Percentiles rank a stretch among this genome's conserved stretches.
Conservation (phyloP, 78 protist species). For the Dictyostelium intermedium region DNA sequence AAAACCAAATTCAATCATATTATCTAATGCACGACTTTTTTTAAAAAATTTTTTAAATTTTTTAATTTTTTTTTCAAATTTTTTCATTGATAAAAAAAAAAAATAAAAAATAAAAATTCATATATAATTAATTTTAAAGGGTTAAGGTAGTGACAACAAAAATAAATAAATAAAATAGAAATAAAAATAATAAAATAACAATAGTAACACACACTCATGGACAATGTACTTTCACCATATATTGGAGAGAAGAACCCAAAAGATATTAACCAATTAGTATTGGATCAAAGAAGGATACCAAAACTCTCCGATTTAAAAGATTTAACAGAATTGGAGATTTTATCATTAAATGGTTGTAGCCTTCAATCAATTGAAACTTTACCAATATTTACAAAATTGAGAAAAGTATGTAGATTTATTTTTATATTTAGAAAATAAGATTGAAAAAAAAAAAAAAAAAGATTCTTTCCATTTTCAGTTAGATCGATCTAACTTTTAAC, state of each 20-base stretch:
- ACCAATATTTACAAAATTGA: conserved; percentile 36
- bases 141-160: no score
- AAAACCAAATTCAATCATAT: not conserved
- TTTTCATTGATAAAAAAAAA: not conserved
- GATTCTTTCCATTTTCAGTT: not conserved
- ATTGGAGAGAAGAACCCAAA: conserved; percentile 52
- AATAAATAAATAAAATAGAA: no score
- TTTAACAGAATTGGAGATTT: conserved; percentile 57
- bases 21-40: not conserved
- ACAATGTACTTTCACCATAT: not conserved
- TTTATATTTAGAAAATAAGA: not conserved
- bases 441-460: not conserved
- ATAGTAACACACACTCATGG: not conserved
- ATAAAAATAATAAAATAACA: no score
- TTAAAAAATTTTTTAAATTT: not conserved
- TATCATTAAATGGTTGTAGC: conserved; percentile 63
- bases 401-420: conserved; percentile 24
- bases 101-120: not conserved
- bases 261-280: conserved; percentile 17
- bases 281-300: conserved; percentile 52
- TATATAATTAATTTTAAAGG: no score
- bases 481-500: not conserved
- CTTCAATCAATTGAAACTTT: conserved; percentile 57
- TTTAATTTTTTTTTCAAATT: not conserved
- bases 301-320: conserved; percentile 29